Evolutionary conservation across 2,329 filamentous ascomycete species (phyloP), one percentile per base, ranked within the genome.

Genomic region (Pseudomassariella vexata): DNA sequence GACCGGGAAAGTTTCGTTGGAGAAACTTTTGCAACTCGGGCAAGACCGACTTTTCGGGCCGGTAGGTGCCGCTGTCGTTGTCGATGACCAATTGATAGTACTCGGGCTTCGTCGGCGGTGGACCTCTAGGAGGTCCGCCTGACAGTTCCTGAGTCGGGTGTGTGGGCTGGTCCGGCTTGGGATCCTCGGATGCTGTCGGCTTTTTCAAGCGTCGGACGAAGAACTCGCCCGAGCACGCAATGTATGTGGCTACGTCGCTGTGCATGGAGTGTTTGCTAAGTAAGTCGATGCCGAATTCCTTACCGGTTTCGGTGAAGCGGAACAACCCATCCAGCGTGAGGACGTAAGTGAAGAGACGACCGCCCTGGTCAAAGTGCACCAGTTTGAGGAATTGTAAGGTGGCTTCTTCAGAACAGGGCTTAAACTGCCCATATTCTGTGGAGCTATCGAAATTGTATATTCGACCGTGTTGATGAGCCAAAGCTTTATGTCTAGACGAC

Each of bases 181-280:
- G 53, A 11, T 66, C 62, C 7, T 65, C 59, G 2, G 58, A 56
- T 6, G 58, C 55, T 18, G 66, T 57, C 0, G 70, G 65, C 10
- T 67, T 65, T 32, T 70, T 57, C 17, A 85, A 67, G 3, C 83
- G 74, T 10, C 87, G 76, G 40, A 96, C 73, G 55, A 95, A 92
- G 58, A 96, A 96, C 53, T 96, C 90, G 24, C 90, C 90, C 1
- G 85, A 87, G 53, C 81, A 95, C 15, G 89, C 90, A 42, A 95
- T 86, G 55, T 95, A 95, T 3, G 85, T 83, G 21, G 80, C 84
- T 2, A 95, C 89, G 56, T 95, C 82, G 43, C 85, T 90, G 62
- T 96, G 90, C 87, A 96, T 95, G 24, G 87, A 94, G 58, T 96
- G 90, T 56, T 96, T 96, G 57, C 82, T 88, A 48, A 96, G 62